Base-by-base conservation (phyloP, 2,329 filamentous ascomycete genomes). In the Neonectria ditissima region DNA sequence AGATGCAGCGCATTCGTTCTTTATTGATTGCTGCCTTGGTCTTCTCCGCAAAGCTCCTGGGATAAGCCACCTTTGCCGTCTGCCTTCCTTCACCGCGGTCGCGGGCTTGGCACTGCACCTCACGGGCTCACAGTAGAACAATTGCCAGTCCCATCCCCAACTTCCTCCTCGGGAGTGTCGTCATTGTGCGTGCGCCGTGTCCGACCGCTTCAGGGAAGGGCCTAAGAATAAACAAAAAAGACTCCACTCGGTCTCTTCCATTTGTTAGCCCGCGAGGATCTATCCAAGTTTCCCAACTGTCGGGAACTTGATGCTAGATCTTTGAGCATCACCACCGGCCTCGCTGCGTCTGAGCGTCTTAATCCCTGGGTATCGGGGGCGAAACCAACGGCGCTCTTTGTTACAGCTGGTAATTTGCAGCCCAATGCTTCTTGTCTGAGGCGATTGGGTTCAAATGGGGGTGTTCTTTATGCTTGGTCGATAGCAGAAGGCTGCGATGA, bases 131-230 rank as follows among this genome's bases (percentile, higher is more conserved):
- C 45, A 20, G 26, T 20, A 9, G 28, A 11, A 50, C 18, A 50
- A 47, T 18, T 14, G 22, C 11, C 41, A 41, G 41, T 45, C 28
- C 53, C 20, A 22, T 32, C n/a, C 32, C 56, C 57, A 41, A 39
- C 30, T 44, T 60, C 59, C 51, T 55, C 48, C 24, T 34, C n/a
- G 37, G 9, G 37, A 68, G 67, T 73, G 70, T 73, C 70, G 70
- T 73, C 70, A 73, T 73, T 71, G 57, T 70, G 67, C 67, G 65
- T 73, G 44, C 47, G 43, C 55, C 52, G 62, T 63, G 59, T 34
- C 50, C 54, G 59, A 39, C 45, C 51, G 62, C 53, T 59, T 45
- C 59, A 62, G 55, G 57, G 48, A 63, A 65, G 61, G 48, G 26
- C 41, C 64, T 63, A 66, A 41, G 37, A 41, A 41, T 45, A 24